Evolutionary conservation across 2,329 filamentous ascomycete genomes (phyloP).

Genomic region (Samsoniella hepiali): DNA sequence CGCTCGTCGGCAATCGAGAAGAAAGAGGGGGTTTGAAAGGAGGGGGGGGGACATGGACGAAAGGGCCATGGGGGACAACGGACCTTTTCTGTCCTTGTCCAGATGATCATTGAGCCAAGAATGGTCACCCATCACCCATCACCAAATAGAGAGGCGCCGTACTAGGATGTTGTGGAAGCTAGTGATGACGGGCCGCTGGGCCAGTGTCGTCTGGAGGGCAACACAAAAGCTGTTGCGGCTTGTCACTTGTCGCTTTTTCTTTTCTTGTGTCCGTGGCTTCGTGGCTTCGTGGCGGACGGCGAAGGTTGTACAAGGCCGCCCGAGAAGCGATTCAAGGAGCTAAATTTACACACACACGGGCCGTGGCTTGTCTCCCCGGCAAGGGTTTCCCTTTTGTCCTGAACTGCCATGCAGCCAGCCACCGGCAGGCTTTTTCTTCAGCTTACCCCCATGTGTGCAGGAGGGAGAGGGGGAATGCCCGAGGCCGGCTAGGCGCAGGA

Average conservation of each 20-base stretch:
- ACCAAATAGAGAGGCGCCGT: neutral
- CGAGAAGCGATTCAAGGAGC: neutral
- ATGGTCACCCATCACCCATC: neutral
- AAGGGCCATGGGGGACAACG: neutral
- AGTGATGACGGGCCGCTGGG: too few relatives aligned
- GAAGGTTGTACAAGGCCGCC: neutral
- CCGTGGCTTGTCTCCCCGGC: too few relatives aligned
- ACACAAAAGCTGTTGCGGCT: neutral
- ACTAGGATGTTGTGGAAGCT: neutral
- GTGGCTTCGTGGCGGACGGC: neutral
- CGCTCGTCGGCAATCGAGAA: neutral
- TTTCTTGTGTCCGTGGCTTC: too few relatives aligned
- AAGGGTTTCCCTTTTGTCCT: too few relatives aligned
- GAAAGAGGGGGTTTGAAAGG: neutral
- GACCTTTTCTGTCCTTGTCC: neutral
- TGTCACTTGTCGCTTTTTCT: neutral
- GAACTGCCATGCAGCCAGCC: too few relatives aligned
- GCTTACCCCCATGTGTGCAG: too few relatives aligned
- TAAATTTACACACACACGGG: too few relatives aligned
- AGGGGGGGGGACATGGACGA: neutral
- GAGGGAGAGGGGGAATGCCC: too few relatives aligned
- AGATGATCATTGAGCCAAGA: conserved; percentile 1
- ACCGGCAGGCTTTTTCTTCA: too few relatives aligned
- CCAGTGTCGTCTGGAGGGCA: neutral
- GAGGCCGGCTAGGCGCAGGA: too few relatives aligned